These are phyloP conservation scores for Artemisia annua DNA, from an alignment of 129 eudicot genomes.

Conservation along the genomic window DNA sequence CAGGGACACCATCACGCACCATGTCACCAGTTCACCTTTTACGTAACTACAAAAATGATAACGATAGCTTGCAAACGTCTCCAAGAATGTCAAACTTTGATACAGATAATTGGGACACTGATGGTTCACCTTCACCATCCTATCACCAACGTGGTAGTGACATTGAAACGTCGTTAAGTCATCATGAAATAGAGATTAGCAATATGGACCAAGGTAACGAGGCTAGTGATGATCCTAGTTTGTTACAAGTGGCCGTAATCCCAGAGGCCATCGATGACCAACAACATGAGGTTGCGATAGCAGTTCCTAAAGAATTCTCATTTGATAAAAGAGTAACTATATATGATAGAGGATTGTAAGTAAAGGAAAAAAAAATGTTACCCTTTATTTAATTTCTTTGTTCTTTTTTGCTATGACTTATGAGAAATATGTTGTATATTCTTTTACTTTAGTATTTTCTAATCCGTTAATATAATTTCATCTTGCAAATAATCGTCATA, in stretches of 20 bases:
- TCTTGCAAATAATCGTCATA: not conserved
- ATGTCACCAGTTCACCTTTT: conserved; percentile 51
- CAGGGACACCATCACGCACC: conserved; percentile 50
- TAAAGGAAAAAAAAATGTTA: not conserved
- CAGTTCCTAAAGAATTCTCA: conserved; percentile 36
- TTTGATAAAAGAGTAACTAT: conserved; percentile 36
- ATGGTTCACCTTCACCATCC: conserved; percentile 35
- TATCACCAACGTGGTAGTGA: conserved; percentile 24
- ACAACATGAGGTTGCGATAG: conserved; percentile 26
- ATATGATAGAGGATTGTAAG: conserved; percentile 5
- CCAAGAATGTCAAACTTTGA: conserved; percentile 40
- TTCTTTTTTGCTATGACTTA: conserved; percentile 1
- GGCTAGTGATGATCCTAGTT: conserved; percentile 7
- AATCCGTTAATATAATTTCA: not conserved
- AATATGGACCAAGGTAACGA: conserved; percentile 13
- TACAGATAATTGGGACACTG: conserved; percentile 38
- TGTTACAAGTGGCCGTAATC: conserved; percentile 11
- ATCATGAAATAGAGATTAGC: conserved; percentile 7
- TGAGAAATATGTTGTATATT: not conserved
- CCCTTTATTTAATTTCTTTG: conserved; percentile 12
- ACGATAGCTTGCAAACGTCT: conserved; percentile 38
- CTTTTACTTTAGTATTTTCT: not conserved
- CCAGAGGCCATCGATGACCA: not conserved
- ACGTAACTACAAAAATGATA: conserved; percentile 33
- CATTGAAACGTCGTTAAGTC: conserved; percentile 7